phyloP scores from a whole-genome alignment of 306 rosid genomes.

The Parietaria judaica region DNA sequence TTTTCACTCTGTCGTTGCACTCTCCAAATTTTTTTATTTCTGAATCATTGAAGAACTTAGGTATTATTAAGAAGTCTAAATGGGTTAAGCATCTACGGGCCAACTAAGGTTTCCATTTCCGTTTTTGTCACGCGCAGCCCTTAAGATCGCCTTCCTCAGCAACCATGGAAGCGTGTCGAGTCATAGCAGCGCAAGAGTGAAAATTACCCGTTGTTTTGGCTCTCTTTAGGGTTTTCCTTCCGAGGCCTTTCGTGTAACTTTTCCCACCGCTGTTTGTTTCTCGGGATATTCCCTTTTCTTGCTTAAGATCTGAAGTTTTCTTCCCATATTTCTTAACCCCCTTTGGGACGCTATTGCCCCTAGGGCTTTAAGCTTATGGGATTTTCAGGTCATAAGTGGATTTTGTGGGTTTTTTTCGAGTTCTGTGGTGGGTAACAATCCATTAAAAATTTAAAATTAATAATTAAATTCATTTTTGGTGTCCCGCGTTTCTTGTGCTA shows the following conservation, averaged over 20 bases:
- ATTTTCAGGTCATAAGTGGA: constrained; percentile 27
- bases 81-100: no score
- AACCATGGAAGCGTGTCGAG: constrained; percentile 79
- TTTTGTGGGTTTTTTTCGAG: constrained; percentile 30
- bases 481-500: no score
- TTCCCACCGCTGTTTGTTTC: constrained; percentile 27
- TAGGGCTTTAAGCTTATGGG: constrained; percentile 18
- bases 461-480: no score
- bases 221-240: constrained; percentile 66
- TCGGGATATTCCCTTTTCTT: constrained; percentile 25
- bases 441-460: no score
- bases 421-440: constrained; percentile 45
- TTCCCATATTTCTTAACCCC: constrained; percentile 8
- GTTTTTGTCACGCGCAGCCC: constrained; percentile 51
- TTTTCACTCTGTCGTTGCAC: not conserved
- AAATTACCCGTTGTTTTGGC: constrained; percentile 2
- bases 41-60: no score
- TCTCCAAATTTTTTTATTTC: no score
- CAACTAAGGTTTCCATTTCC: no score
- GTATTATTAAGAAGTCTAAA: no score
- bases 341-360: no score
- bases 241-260: constrained; percentile 18
- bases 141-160: constrained; percentile 83
- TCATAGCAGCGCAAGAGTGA: constrained; percentile 62
- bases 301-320: constrained; percentile 16